phyloP scores from a whole-genome alignment of 768 basidiomycete genomes.

The Rhizopogon rudus region DNA sequence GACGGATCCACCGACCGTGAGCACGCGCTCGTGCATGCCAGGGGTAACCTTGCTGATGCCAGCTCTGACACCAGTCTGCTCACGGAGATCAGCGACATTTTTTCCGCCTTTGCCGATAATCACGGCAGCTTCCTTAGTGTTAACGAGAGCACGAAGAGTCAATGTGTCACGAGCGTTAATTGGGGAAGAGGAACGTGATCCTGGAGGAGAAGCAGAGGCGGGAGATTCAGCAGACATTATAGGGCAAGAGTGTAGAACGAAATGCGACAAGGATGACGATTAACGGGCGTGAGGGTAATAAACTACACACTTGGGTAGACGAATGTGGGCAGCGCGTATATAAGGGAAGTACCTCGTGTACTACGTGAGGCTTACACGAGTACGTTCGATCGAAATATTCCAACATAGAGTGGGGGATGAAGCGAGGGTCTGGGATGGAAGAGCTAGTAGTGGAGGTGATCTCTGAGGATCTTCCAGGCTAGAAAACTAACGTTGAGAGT shows the following conservation, averaged over 20 bases:
- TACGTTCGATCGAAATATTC: no score
- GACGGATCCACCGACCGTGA: slow-evolving; percentile 88
- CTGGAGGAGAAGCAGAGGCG: slow-evolving; percentile 54
- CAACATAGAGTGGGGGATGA: background rate
- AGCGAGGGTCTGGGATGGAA: slow-evolving; percentile 10
- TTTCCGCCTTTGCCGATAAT: slow-evolving; percentile 97
- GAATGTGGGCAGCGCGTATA: no score
- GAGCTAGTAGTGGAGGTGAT: background rate
- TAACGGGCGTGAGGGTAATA: no score
- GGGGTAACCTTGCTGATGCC: slow-evolving; percentile 98
- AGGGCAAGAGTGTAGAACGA: slow-evolving; percentile 6
- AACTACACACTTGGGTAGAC: no score
- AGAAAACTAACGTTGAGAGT: no score
- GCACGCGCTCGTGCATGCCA: slow-evolving; percentile 96
- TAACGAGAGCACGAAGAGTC: slow-evolving; percentile 92
- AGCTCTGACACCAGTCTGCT: slow-evolving; percentile 94
- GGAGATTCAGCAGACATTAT: slow-evolving; percentile 65
- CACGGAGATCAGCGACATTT: slow-evolving; percentile 95
- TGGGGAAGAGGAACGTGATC: slow-evolving; percentile 75
- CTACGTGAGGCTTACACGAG: no score
- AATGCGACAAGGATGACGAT: background rate
- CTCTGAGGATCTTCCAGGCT: no score
- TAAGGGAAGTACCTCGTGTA: no score
- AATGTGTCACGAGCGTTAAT: slow-evolving; percentile 61
- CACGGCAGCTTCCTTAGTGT: slow-evolving; percentile 94